A percentile compares a stretch with the other conserved stretches of the same genome.
Evolutionary conservation across 768 basidiomycete genomes (phyloP).

Genomic region (Tricholoma terreum): DNA sequence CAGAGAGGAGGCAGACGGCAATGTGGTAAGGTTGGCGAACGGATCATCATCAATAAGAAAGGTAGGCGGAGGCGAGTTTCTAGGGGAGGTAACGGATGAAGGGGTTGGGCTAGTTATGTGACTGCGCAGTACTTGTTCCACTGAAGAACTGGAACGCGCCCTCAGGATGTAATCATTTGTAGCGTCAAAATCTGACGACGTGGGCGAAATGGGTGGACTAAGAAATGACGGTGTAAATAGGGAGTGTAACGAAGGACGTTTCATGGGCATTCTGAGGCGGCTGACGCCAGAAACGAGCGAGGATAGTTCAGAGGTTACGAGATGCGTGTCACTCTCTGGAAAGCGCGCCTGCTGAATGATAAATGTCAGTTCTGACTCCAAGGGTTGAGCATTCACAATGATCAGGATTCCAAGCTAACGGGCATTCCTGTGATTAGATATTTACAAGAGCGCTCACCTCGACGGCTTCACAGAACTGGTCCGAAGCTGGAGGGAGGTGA

Average conservation of each 20-base stretch:
- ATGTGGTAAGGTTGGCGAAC: constrained; percentile 58
- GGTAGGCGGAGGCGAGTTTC: constrained; percentile 36
- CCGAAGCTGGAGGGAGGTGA: constrained; percentile 21
- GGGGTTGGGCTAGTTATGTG: constrained; percentile 9
- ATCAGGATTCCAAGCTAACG: neutral
- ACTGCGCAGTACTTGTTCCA: constrained; percentile 12
- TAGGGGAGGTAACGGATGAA: constrained; percentile 17
- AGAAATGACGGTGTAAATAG: constrained; percentile 49
- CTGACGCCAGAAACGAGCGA: constrained; percentile 3
- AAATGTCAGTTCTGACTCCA: constrained; percentile 11
- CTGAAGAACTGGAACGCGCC: constrained; percentile 24
- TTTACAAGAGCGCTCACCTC: constrained; percentile 25
- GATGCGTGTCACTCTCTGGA: constrained; percentile 11
- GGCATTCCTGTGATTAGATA: neutral
- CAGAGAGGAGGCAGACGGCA: constrained; percentile 13
- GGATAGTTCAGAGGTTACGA: constrained; percentile 3
- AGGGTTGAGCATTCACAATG: constrained; percentile 1
- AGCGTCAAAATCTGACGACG: constrained; percentile 19
- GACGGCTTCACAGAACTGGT: constrained; percentile 15
- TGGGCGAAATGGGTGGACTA: constrained; percentile 27
- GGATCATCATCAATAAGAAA: constrained; percentile 70
- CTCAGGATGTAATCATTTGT: constrained; percentile 12
- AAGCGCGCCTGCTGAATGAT: constrained; percentile 15
- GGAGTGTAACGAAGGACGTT: constrained; percentile 52
- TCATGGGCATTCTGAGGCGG: constrained; percentile 39